Conservation (phyloP, 208 protist genomes). For the Wallacemonas rigidus region DNA sequence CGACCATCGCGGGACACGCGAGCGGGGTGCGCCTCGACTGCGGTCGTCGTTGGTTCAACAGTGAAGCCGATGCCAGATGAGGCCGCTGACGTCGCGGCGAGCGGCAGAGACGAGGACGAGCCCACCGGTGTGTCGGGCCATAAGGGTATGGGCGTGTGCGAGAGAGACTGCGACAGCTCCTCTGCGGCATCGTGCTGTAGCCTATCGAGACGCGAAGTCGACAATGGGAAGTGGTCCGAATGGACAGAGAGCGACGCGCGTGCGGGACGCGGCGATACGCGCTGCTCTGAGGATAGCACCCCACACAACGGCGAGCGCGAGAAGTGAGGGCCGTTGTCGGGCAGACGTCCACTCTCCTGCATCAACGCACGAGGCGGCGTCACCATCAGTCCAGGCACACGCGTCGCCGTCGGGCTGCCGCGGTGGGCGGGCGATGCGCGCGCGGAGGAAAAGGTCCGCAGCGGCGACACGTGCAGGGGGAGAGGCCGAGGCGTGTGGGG, state of each 20-base stretch:
- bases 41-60: not conserved
- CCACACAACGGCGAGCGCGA: not conserved
- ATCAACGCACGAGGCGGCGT: not conserved
- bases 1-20: no score
- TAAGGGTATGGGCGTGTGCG: not conserved
- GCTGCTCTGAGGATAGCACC: not conserved
- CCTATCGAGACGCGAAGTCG: not conserved
- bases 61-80: not conserved
- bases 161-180: not conserved
- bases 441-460: not conserved
- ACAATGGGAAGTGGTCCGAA: constrained; percentile 13
- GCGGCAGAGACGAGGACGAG: not conserved
- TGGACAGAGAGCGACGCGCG: constrained; percentile 4
- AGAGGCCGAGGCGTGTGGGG: not conserved
- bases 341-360: no score
- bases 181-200: constrained; percentile 3
- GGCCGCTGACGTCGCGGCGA: not conserved
- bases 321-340: no score
- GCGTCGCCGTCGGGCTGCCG: not conserved
- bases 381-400: not conserved
- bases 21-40: not conserved
- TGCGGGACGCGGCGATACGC: not conserved
- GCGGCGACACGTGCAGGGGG: not conserved
- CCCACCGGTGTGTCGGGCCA: not conserved
- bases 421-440: not conserved